Evolutionary conservation across 345 rosid genomes (phyloP).

Genomic region (Limnanthes douglasii): DNA sequence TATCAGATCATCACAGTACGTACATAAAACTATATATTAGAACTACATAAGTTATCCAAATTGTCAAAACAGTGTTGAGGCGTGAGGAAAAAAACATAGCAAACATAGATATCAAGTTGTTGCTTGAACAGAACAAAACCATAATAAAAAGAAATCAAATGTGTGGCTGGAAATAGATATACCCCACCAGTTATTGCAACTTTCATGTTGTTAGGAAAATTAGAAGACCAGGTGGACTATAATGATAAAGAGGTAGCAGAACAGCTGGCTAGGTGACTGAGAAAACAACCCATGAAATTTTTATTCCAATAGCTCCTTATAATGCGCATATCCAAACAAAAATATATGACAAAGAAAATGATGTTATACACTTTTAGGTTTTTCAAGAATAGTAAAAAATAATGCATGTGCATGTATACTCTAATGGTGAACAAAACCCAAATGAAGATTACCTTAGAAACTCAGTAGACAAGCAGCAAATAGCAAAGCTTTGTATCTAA

Average conservation of each 20-base stretch:
- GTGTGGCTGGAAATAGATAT: too few species aligned
- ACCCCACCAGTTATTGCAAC: constrained; percentile 4
- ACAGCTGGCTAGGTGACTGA: constrained; percentile 13
- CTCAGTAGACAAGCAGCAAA: too few species aligned
- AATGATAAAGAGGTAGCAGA: constrained; percentile 7
- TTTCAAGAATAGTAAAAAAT: too few species aligned
- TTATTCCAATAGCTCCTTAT: constrained; percentile 5
- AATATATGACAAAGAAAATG: neutral
- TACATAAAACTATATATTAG: constrained; percentile 4
- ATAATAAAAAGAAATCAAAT: constrained; percentile 1
- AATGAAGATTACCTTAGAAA: too few species aligned
- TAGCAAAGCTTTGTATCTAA: too few species aligned
- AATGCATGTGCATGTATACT: too few species aligned
- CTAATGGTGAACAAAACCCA: too few species aligned
- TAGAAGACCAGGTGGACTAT: constrained; percentile 11
- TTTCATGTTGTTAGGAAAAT: neutral
- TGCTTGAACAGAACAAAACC: too few species aligned
- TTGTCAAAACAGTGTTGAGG: constrained; percentile 11
- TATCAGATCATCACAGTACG: neutral
- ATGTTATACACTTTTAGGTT: neutral
- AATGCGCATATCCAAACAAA: constrained; percentile 3
- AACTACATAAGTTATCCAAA: constrained; percentile 7
- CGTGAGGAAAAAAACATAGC: too few species aligned
- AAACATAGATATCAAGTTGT: too few species aligned
- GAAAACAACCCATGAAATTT: constrained; percentile 11